phyloP scores from a whole-genome alignment of 257 asterid genomes.

The Verbena officinalis region DNA sequence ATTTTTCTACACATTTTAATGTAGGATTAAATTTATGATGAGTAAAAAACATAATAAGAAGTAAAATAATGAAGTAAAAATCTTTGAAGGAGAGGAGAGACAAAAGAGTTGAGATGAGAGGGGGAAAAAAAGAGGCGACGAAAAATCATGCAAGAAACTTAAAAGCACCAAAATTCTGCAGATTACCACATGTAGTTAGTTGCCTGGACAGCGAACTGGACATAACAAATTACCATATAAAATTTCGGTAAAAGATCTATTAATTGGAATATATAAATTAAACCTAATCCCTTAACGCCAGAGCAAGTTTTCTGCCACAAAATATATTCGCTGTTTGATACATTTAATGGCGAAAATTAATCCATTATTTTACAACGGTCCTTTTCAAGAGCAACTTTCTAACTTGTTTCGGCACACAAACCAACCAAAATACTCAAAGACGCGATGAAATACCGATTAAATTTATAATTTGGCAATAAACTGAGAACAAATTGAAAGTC shows the following conservation, averaged over 20 bases:
- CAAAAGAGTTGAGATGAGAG: too few species aligned
- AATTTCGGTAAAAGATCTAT: neutral
- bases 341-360: neutral
- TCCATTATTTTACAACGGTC: neutral
- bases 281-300: neutral
- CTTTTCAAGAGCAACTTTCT: neutral
- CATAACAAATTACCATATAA: neutral
- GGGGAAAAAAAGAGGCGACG: too few species aligned
- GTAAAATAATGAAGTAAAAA: neutral
- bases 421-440: neutral
- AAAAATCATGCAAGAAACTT: neutral
- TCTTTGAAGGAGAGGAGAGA: neutral
- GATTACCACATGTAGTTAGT: neutral
- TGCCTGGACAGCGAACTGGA: neutral
- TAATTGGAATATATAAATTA: neutral
- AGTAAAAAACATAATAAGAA: too few species aligned
- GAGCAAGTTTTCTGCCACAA: neutral
- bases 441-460: neutral
- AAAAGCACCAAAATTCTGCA: neutral
- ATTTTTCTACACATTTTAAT: too few species aligned
- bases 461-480: neutral
- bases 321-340: neutral
- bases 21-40: too few species aligned
- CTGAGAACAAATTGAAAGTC: neutral
- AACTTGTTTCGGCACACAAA: neutral